Evolutionary conservation across 1,139 yeast genomes (phyloP).

Genomic region (Kodamaea suecica): DNA sequence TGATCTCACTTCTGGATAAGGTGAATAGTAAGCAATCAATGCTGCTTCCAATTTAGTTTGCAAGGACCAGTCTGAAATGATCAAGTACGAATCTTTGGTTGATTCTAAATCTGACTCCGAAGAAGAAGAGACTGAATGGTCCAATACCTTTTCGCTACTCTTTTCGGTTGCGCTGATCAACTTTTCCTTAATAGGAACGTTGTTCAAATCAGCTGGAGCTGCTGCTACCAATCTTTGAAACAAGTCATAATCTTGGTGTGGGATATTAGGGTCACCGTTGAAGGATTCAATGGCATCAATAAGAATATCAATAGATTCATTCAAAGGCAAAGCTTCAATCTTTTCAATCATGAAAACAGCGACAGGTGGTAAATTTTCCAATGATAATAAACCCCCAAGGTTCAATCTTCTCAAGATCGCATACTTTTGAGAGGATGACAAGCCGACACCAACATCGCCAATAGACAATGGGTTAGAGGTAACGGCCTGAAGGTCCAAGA

Average conservation of each 20-base stretch:
- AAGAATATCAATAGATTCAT: conserved; percentile 20
- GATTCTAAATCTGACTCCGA: conserved; percentile 5
- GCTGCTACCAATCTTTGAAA: conserved; percentile 8
- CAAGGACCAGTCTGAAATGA: conserved; percentile 15
- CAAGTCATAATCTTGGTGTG: conserved; percentile 17
- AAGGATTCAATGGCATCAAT: conserved; percentile 18
- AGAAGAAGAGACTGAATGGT: conserved; percentile 1
- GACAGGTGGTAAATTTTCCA: conserved; percentile 32
- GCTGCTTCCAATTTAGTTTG: conserved; percentile 19
- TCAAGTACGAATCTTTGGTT: neutral
- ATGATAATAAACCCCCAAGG: conserved; percentile 24
- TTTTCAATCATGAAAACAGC: conserved; percentile 23
- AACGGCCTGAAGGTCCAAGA: conserved; percentile 14
- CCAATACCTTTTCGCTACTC: neutral
- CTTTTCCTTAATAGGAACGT: neutral
- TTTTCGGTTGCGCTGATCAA: conserved; percentile 5
- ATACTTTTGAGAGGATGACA: conserved; percentile 26
- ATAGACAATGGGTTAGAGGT: conserved; percentile 20
- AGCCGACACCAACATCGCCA: conserved; percentile 25
- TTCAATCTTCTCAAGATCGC: conserved; percentile 27
- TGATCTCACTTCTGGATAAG: conserved; percentile 64
- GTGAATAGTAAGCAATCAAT: conserved; percentile 51
- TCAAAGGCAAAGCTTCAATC: conserved; percentile 15
- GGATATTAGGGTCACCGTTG: conserved; percentile 25
- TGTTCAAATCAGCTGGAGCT: conserved; percentile 4